Evolutionary conservation across 352 stramenopile genomes (phyloP).

Genomic region (Phytophthora fragariaefolia): DNA sequence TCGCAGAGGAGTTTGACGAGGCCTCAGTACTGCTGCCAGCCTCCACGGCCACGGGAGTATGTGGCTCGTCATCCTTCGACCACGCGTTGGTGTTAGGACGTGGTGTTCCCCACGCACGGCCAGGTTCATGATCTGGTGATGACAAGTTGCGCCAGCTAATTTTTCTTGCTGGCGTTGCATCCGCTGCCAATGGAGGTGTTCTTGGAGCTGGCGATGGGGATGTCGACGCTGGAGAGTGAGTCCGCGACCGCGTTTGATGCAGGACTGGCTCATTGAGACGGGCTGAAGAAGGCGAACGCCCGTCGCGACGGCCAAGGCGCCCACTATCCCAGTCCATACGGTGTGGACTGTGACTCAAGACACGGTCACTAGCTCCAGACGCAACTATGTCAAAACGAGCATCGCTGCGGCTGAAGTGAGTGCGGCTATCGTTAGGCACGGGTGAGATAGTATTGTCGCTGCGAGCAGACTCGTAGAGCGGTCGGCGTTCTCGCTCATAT

Average conservation of each 20-base stretch:
- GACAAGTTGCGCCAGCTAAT: slow-evolving; percentile 18
- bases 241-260: slow-evolving; percentile 3
- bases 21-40: slow-evolving; percentile 21
- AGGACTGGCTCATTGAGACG: background rate
- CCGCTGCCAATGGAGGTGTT: slow-evolving; percentile 3
- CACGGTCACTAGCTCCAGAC: slow-evolving; percentile 14
- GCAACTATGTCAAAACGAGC: slow-evolving; percentile 33
- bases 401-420: slow-evolving; percentile 42
- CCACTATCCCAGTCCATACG: slow-evolving; percentile 23
- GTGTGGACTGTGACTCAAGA: slow-evolving; percentile 26
- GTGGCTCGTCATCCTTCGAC: slow-evolving; percentile 17
- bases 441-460: slow-evolving; percentile 4
- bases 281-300: slow-evolving; percentile 4
- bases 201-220: background rate
- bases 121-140: slow-evolving; percentile 5
- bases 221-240: background rate
- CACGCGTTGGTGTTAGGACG: background rate
- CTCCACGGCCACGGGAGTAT: slow-evolving; percentile 11
- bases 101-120: background rate
- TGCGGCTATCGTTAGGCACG: slow-evolving; percentile 17
- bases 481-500: slow-evolving; percentile 8
- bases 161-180: slow-evolving; percentile 3
- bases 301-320: slow-evolving; percentile 6
- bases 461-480: background rate
- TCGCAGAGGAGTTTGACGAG: slow-evolving; percentile 25